phyloP scores from a whole-genome alignment of 352 stramenopile genomes.

The Blastocystis hominis region DNA sequence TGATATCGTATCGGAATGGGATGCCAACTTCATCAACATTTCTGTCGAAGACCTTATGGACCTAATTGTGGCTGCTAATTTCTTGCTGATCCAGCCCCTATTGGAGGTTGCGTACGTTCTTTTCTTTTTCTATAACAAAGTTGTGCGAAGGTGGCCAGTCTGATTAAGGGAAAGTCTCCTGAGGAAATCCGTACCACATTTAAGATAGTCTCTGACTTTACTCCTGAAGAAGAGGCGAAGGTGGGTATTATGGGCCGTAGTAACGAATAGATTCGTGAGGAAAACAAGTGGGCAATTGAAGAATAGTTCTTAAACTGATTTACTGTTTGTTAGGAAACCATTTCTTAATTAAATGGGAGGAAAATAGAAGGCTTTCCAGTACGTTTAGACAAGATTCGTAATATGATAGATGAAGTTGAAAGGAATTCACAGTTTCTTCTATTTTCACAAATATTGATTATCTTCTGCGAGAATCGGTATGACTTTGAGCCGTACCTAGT shows the following conservation, averaged over 20 bases:
- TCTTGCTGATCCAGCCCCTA: slow-evolving; percentile 88
- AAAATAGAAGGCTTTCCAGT: too few species aligned
- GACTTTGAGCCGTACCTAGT: too few species aligned
- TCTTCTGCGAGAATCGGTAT: too few species aligned
- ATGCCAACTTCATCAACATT: slow-evolving; percentile 95
- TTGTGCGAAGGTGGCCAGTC: slow-evolving; percentile 75
- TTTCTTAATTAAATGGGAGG: too few species aligned
- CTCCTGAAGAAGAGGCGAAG: slow-evolving; percentile 93
- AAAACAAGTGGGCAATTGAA: slow-evolving; percentile 99
- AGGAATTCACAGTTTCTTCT: too few species aligned
- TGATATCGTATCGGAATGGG: slow-evolving; percentile 96
- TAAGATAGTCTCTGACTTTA: slow-evolving; percentile 99
- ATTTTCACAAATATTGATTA: too few species aligned
- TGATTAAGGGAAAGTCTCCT: slow-evolving; percentile 89
- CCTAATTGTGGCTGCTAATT: slow-evolving; percentile 96
- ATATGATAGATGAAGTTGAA: too few species aligned
- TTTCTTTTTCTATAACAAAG: slow-evolving; percentile 61
- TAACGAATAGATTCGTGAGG: slow-evolving; percentile 70
- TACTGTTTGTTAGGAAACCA: background rate
- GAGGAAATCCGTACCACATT: slow-evolving; percentile 98
- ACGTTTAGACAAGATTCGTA: too few species aligned
- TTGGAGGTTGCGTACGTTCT: slow-evolving; percentile 66
- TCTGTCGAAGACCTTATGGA: slow-evolving; percentile 98
- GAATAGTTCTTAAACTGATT: background rate
- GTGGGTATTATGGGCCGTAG: slow-evolving; percentile 64